Evolutionary conservation across 768 basidiomycete species (phyloP).

Genomic region (Lactarius pseudohatsudake): DNA sequence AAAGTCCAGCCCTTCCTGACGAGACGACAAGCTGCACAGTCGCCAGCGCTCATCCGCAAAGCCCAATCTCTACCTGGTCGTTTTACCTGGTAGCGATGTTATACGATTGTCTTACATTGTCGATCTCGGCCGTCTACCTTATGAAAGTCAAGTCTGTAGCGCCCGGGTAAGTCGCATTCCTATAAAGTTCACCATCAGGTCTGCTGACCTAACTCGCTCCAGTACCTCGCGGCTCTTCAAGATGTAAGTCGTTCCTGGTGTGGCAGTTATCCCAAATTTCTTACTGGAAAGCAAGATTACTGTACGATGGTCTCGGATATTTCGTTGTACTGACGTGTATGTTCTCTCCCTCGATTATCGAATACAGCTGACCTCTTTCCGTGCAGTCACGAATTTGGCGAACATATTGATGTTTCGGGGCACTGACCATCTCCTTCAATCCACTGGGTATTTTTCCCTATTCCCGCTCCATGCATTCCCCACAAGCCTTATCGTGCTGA

Average conservation of each 20-base stretch:
- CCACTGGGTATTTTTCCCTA: conserved; percentile 22
- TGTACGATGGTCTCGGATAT: conserved; percentile 67
- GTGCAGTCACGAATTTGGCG: conserved; percentile 32
- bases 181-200: background rate
- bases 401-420: conserved; percentile 35
- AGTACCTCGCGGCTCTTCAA: conserved; percentile 33
- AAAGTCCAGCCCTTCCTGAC: background rate
- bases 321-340: conserved; percentile 53
- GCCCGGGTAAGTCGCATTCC: conserved; percentile 33
- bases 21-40: conserved; percentile 47
- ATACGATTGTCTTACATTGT: conserved; percentile 55
- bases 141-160: conserved; percentile 44
- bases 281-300: conserved; percentile 46
- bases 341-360: background rate
- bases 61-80: conserved; percentile 47
- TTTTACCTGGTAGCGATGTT: conserved; percentile 59
- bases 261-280: background rate
- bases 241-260: conserved; percentile 30
- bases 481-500: background rate
- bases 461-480: background rate
- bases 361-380: background rate
- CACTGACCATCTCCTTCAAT: conserved; percentile 28
- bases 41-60: conserved; percentile 32
- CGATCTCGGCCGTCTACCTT: conserved; percentile 53
- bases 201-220: background rate